Evolutionary conservation across 305 asterid genomes (phyloP).

Genomic region (Solanum hybrid): DNA sequence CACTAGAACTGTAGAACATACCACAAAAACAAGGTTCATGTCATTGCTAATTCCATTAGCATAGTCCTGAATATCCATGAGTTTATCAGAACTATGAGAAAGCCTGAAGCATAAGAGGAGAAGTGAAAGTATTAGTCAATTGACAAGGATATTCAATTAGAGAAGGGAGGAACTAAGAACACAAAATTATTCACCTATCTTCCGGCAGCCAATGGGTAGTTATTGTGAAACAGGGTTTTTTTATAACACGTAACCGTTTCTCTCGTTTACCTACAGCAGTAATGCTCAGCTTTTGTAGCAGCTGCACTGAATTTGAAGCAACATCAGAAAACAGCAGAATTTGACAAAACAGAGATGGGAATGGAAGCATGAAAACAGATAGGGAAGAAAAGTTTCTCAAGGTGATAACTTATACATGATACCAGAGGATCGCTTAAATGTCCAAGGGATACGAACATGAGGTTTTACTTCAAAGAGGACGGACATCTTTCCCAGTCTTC

Average conservation of each 20-base stretch:
- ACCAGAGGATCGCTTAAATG: constrained; percentile 67
- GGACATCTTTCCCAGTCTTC: constrained; percentile 63
- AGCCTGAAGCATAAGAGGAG: constrained; percentile 32
- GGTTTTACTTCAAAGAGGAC: constrained; percentile 75
- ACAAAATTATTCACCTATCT: constrained; percentile 46
- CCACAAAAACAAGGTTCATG: constrained; percentile 74
- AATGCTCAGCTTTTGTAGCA: constrained; percentile 64
- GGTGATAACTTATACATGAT: constrained; percentile 58
- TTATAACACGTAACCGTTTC: constrained; percentile 46
- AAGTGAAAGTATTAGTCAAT: background rate
- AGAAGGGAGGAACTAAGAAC: background rate
- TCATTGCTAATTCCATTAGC: constrained; percentile 42
- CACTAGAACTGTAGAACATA: constrained; percentile 20
- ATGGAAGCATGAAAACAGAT: background rate
- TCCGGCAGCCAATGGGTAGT: constrained; percentile 58
- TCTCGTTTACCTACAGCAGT: constrained; percentile 70
- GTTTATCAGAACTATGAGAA: constrained; percentile 81
- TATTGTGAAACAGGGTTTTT: constrained; percentile 75
- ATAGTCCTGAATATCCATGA: constrained; percentile 59
- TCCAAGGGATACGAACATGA: constrained; percentile 81
- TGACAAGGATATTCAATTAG: background rate
- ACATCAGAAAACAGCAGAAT: background rate
- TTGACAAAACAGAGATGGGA: background rate
- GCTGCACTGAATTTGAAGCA: constrained; percentile 48
- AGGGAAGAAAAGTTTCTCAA: background rate